Evolutionary conservation across 1,284 basidiomycete genomes (phyloP).

Genomic region (Papiliotrema terrestris): DNA sequence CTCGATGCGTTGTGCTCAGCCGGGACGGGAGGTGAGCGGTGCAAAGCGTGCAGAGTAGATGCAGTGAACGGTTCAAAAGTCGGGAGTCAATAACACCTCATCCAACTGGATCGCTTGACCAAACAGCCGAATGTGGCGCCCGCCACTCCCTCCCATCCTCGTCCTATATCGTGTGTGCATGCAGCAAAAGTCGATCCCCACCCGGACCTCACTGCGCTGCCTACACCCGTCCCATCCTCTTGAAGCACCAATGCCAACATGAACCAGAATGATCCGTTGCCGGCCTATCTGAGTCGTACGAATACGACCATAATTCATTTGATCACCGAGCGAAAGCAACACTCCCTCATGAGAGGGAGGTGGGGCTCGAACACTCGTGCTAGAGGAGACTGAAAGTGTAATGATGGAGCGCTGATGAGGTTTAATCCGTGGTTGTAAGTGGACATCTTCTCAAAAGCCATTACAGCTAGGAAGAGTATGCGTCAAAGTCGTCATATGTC

Average conservation of each 20-base stretch:
- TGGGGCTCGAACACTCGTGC: constrained; percentile 4
- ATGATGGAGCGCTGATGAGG: constrained; percentile 2
- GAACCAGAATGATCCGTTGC: constrained; percentile 5
- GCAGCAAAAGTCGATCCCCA: neutral
- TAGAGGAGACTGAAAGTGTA: constrained; percentile 3
- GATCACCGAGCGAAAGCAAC: constrained; percentile 1
- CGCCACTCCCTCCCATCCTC: too few species aligned
- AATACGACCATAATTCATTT: neutral
- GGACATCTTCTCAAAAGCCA: constrained; percentile 1
- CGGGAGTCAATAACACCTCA: too few species aligned
- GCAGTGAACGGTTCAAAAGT: neutral
- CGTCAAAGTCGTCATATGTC: too few species aligned
- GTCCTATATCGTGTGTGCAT: too few species aligned
- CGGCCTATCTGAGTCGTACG: constrained; percentile 1
- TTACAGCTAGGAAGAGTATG: neutral
- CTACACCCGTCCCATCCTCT: constrained; percentile 5
- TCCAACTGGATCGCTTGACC: too few species aligned
- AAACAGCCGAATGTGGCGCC: too few species aligned
- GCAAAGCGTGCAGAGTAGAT: neutral
- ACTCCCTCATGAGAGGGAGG: neutral
- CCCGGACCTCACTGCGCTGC: constrained; percentile 2
- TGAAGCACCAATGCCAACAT: constrained; percentile 2
- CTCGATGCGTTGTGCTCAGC: too few species aligned
- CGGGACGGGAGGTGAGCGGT: neutral
- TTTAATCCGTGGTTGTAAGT: neutral